Evolutionary conservation across 1,284 basidiomycete species (phyloP), one percentile per base, ranked within the genome.

Genomic region (Ganoderma lingzhi): DNA sequence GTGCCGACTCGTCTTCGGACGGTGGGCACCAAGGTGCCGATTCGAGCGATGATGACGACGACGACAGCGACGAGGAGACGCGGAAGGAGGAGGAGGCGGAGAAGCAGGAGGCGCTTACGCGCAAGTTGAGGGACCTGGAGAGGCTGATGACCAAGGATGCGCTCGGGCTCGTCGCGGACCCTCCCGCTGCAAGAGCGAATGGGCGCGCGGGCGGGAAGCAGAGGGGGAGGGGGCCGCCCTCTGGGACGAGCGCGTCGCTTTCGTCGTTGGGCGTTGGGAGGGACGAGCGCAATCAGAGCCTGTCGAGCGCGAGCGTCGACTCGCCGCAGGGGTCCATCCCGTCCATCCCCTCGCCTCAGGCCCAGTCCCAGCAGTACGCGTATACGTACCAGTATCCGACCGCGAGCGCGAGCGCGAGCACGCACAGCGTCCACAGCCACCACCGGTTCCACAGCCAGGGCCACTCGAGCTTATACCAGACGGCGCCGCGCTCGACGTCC

Each of bases 261-360:
- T 72, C 76, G 8, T 68, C 68, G 48, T 51, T 12, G 10, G 73
- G 71, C 56, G 71, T 69, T 8, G 53, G 53, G 35, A 65, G 75
- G 41, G 78, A 75, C 53, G 73, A 76, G 45, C 76, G 76, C 19
- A 75, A 77, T 35, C 90, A 91, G 69, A 91, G 91, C 73, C 82
- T 92, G 14, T 93, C 92, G 2, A 91, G 88, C 76, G 82, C 87
- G 14, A 87, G 87, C 70, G 82, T 87, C 14, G 87, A 87, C 71
- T 94, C 93, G 35, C 89, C 89, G 2, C 90, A 87, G 65, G 90
- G 88, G 12, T 94, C 93, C 0, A 91, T 93, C 48, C 92, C 92
- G 0, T 91, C 91, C 17, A 93, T 94, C 37, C 89, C 93, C 0
- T 94, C 92, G 0, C 88, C 90, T 17, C 84, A 88, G 10, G 77